Conservation (phyloP, 2,329 filamentous ascomycete species). For the Calonectria henricotiae region DNA sequence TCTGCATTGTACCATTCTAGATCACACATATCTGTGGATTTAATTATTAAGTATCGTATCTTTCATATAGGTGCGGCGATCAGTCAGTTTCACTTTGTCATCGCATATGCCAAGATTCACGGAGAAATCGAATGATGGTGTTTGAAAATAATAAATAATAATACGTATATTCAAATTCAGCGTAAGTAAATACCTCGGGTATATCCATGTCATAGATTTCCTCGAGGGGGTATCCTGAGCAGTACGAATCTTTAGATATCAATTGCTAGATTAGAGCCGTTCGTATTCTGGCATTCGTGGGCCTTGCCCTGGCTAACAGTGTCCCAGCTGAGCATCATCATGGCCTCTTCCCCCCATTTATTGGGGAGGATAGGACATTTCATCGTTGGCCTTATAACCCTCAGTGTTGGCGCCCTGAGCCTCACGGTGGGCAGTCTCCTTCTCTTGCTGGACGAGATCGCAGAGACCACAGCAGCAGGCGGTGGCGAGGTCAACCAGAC, state of each 20-base stretch:
- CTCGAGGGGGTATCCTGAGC: slow-evolving; percentile 44
- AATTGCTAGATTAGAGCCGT: slow-evolving; percentile 29
- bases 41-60: too few relatives aligned
- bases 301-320: background rate
- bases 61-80: too few relatives aligned
- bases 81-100: too few relatives aligned
- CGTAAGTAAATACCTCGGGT: slow-evolving; percentile 33
- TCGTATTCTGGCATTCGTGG: slow-evolving; percentile 17
- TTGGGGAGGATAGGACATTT: slow-evolving; percentile 44
- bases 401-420: slow-evolving; percentile 37
- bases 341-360: background rate
- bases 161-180: slow-evolving; percentile 29
- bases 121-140: too few relatives aligned
- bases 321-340: background rate
- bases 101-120: too few relatives aligned
- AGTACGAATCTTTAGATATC: slow-evolving; percentile 31
- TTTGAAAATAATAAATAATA: background rate
- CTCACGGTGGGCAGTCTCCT: slow-evolving; percentile 63
- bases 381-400: slow-evolving; percentile 49
- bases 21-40: too few relatives aligned
- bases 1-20: too few relatives aligned
- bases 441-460: slow-evolving; percentile 65
- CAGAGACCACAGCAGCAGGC: slow-evolving; percentile 66
- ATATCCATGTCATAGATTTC: slow-evolving; percentile 12
- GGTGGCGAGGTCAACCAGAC: slow-evolving; percentile 60